Percentiles rank a stretch among this genome's conserved stretches.
Evolutionary conservation across 176 grass and related monocot genomes (phyloP).

Genomic region (Phyllostachys edulis): DNA sequence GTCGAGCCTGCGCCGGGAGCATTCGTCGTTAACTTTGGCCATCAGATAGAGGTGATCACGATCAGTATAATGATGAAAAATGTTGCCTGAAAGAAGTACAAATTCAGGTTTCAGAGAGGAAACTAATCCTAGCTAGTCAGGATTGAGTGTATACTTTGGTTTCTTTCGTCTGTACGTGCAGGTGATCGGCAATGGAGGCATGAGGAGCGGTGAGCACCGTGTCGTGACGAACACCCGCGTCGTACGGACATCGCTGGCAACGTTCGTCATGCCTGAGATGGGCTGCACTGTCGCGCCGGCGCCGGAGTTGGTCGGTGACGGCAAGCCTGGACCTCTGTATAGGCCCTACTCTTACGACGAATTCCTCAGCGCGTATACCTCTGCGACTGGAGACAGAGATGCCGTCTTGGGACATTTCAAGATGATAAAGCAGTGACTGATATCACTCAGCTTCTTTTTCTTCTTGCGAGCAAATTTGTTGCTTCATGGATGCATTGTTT

Average conservation of each 20-base stretch:
- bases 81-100: too few relatives aligned
- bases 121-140: neutral
- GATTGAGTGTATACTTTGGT: neutral
- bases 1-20: constrained; percentile 36
- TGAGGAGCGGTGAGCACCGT: constrained; percentile 29
- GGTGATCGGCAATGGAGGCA: constrained; percentile 21
- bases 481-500: neutral
- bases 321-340: neutral
- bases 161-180: neutral
- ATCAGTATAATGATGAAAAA: too few relatives aligned
- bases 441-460: neutral
- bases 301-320: neutral
- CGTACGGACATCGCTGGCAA: constrained; percentile 16
- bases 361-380: neutral
- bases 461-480: neutral
- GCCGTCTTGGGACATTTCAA: constrained; percentile 9
- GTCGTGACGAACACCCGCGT: constrained; percentile 9
- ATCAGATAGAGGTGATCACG: constrained; percentile 32
- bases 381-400: neutral
- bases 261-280: constrained; percentile 17
- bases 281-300: constrained; percentile 2
- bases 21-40: constrained; percentile 51
- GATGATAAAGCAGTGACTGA: neutral
- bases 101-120: neutral
- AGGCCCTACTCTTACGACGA: constrained; percentile 9